Conservation (phyloP, 164 flowering plant genomes). For the Saururus chinensis region DNA sequence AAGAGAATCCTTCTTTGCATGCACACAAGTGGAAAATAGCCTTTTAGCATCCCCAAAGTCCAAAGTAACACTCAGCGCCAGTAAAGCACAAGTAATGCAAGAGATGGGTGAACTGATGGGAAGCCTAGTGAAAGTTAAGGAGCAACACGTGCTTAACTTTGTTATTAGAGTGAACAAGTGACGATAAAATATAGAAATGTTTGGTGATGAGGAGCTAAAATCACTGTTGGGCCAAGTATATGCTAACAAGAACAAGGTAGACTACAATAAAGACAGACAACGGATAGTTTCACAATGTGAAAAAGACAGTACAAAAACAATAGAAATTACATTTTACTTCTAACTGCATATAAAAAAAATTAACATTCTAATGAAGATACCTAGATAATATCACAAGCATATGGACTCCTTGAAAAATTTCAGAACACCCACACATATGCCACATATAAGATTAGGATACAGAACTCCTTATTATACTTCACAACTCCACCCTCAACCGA, state of each 20-base stretch:
- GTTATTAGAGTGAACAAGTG: neutral
- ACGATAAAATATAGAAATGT: too few species aligned
- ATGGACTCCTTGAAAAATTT: too few species aligned
- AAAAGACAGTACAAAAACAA: too few species aligned
- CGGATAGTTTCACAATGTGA: too few species aligned
- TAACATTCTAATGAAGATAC: too few species aligned
- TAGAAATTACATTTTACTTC: too few species aligned
- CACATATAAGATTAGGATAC: conserved; percentile 34
- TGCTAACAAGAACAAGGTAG: too few species aligned
- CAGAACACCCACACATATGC: neutral
- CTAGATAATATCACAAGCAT: neutral
- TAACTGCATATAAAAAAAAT: too few species aligned
- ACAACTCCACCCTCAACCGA: conserved; percentile 23
- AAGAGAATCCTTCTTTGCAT: neutral
- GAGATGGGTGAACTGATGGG: neutral
- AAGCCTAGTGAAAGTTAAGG: neutral
- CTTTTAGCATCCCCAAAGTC: neutral
- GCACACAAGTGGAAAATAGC: neutral
- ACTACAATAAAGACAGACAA: too few species aligned
- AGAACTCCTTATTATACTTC: conserved; percentile 15
- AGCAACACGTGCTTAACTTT: neutral
- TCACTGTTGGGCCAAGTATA: neutral
- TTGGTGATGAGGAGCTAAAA: too few species aligned
- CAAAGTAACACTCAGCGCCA: neutral
- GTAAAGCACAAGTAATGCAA: neutral